Evolutionary conservation across 768 basidiomycete genomes (phyloP).

Genomic region (Phlegmacium glaucopus): DNA sequence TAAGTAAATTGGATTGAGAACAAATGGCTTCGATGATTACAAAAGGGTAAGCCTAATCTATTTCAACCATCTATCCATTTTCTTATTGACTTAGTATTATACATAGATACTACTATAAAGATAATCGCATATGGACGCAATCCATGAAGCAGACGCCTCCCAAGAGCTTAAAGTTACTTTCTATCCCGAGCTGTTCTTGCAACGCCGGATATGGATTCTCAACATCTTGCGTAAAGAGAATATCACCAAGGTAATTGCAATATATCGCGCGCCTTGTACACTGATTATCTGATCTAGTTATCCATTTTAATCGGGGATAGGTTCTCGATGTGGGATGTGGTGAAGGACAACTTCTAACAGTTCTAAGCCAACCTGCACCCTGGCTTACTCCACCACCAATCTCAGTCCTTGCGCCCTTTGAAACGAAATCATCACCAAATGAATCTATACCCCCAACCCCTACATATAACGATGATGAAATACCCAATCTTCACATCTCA

Average conservation of each 20-base stretch:
- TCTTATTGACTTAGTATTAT: neutral
- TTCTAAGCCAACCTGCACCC: conserved; percentile 72
- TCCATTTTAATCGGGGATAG: conserved; percentile 30
- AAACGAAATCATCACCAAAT: conserved; percentile 21
- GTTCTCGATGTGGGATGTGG: conserved; percentile 85
- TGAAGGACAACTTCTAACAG: conserved; percentile 67
- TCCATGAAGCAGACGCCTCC: conserved; percentile 11
- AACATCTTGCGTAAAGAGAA: conserved; percentile 55
- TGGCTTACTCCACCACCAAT: conserved; percentile 51
- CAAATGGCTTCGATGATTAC: too few species aligned
- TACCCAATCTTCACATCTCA: conserved; percentile 54
- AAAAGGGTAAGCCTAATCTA: neutral
- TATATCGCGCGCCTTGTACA: too few species aligned
- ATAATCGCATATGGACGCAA: conserved; percentile 9
- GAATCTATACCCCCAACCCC: conserved; percentile 21
- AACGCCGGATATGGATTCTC: conserved; percentile 71
- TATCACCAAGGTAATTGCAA: conserved; percentile 48
- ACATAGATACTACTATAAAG: neutral
- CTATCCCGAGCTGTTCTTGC: conserved; percentile 62
- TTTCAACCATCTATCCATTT: too few species aligned
- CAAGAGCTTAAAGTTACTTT: conserved; percentile 56
- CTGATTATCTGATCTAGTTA: neutral
- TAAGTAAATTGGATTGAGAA: too few species aligned
- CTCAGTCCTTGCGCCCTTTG: conserved; percentile 29
- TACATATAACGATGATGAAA: conserved; percentile 37